Evolutionary conservation across 345 rosid genomes (phyloP).

Genomic region (Dimocarpus longan): DNA sequence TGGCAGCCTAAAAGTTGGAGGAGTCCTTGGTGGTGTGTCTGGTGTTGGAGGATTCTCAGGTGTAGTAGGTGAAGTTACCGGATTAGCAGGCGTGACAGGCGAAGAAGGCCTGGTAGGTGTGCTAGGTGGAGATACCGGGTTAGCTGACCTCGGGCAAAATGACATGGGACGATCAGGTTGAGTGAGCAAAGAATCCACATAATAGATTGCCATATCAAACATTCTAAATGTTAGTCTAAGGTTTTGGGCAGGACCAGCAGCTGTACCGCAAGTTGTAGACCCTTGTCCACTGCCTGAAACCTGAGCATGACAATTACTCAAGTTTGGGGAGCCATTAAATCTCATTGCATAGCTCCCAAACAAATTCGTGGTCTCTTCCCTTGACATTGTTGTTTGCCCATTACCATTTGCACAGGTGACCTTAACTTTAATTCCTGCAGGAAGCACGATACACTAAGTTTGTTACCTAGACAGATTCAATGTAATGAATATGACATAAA

Average conservation of each 20-base stretch:
- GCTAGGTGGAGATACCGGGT: conserved; percentile 43
- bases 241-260: conserved; percentile 65
- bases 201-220: conserved; percentile 58
- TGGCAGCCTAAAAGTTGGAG: conserved; percentile 58
- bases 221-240: conserved; percentile 54
- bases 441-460: neutral
- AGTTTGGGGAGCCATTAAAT: conserved; percentile 76
- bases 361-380: conserved; percentile 72
- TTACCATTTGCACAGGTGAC: conserved; percentile 56
- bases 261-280: conserved; percentile 46
- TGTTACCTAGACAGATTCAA: neutral
- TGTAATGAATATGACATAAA: neutral
- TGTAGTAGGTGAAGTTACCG: too few species aligned
- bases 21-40: conserved; percentile 22
- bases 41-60: conserved; percentile 6
- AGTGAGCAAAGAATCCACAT: conserved; percentile 62
- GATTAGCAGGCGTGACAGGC: conserved; percentile 23
- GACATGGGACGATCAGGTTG: conserved; percentile 73
- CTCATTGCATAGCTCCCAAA: conserved; percentile 71
- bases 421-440: conserved; percentile 63
- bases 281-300: conserved; percentile 51
- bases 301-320: conserved; percentile 70
- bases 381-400: conserved; percentile 64
- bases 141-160: conserved; percentile 48
- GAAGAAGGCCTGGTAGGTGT: conserved; percentile 30